phyloP scores from a whole-genome alignment of 2,329 filamentous ascomycete genomes.

The Magnaporthiopsis poae region DNA sequence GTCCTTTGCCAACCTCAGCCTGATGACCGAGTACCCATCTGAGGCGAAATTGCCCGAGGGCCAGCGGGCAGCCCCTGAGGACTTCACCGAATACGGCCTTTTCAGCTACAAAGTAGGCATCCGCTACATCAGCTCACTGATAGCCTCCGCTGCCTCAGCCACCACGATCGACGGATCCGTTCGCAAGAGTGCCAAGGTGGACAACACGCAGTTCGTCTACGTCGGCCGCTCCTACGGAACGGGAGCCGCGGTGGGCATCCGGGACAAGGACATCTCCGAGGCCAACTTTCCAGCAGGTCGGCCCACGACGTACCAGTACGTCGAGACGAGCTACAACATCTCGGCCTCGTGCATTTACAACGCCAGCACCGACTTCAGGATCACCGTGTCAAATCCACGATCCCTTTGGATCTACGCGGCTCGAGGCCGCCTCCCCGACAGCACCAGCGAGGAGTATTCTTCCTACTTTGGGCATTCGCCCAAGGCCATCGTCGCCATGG shows the following conservation, averaged over 20 bases:
- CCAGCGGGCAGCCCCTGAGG: constrained; percentile 11
- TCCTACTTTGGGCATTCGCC: constrained; percentile 22
- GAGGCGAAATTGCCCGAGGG: constrained; percentile 9
- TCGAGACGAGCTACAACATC: constrained; percentile 24
- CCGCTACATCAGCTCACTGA: constrained; percentile 15
- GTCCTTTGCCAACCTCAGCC: constrained; percentile 13
- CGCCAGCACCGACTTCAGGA: constrained; percentile 20
- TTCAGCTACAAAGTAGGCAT: constrained; percentile 19
- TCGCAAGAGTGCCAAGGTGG: constrained; percentile 17
- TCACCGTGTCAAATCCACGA: constrained; percentile 1
- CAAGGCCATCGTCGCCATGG: constrained; percentile 22
- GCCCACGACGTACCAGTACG: constrained; percentile 19
- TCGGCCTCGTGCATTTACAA: constrained; percentile 28
- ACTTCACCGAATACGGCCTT: constrained; percentile 13
- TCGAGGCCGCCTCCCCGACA: constrained; percentile 9
- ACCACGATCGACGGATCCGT: constrained; percentile 15
- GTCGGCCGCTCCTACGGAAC: constrained; percentile 20
- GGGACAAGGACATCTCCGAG: constrained; percentile 9
- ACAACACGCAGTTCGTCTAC: constrained; percentile 19
- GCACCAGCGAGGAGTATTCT: constrained; percentile 17
- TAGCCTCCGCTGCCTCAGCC: constrained; percentile 16
- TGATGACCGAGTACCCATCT: constrained; percentile 18
- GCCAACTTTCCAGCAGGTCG: neutral
- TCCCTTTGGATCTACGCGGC: neutral
- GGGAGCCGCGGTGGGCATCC: constrained; percentile 18